Evolutionary conservation across 106 monocot species (phyloP).

Genomic region (Posidonia australis): DNA sequence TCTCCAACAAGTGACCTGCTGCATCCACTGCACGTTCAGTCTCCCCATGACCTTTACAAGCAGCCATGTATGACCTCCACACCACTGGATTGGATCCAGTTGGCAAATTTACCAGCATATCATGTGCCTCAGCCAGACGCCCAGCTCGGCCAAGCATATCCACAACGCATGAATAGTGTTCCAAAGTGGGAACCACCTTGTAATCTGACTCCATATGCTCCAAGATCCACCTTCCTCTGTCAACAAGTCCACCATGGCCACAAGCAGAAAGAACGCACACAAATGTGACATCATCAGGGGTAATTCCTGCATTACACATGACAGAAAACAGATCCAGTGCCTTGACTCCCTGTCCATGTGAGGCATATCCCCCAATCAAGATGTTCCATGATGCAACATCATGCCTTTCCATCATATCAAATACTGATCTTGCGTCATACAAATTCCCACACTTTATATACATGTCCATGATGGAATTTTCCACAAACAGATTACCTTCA

Average conservation of each 20-base stretch:
- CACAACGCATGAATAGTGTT: constrained; percentile 69
- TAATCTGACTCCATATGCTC: constrained; percentile 36
- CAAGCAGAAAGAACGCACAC: constrained; percentile 63
- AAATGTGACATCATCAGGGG: constrained; percentile 57
- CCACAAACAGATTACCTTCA: constrained; percentile 25
- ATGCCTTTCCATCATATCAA: constrained; percentile 21
- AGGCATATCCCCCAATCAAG: constrained; percentile 51
- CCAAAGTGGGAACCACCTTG: constrained; percentile 31
- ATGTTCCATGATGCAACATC: constrained; percentile 80
- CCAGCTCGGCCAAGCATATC: constrained; percentile 82
- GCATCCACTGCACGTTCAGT: constrained; percentile 31
- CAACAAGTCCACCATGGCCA: constrained; percentile 58
- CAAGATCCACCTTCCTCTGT: constrained; percentile 34
- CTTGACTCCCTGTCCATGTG: constrained; percentile 40
- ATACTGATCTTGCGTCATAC: constrained; percentile 24
- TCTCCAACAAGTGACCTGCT: constrained; percentile 25
- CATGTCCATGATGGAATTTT: constrained; percentile 76
- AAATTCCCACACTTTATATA: constrained; percentile 56
- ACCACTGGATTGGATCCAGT: constrained; percentile 23
- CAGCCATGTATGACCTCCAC: constrained; percentile 60
- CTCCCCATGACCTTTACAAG: constrained; percentile 45
- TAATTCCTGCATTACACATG: constrained; percentile 27
- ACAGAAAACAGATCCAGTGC: constrained; percentile 38
- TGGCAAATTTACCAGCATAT: constrained; percentile 25
- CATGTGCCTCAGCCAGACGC: constrained; percentile 40